These are phyloP conservation scores for Bretschneidera sinensis DNA, from an alignment of 345 rosid species.

Conservation along the genomic window DNA sequence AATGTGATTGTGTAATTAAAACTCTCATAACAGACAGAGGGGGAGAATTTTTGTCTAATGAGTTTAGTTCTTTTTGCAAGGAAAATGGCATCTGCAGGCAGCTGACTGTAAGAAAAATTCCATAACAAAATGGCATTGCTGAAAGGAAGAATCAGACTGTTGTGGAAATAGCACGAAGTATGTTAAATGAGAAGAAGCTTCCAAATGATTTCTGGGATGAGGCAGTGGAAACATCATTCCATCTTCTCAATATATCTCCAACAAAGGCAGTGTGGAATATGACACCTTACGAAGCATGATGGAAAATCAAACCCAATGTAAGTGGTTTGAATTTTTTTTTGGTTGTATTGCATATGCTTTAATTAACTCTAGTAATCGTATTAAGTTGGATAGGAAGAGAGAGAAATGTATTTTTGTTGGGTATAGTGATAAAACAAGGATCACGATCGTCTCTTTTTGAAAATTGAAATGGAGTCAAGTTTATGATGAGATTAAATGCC, in stretches of 20 bases:
- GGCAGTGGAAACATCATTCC: background rate
- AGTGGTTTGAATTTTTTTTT: background rate
- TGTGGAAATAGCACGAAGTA: conserved; percentile 7
- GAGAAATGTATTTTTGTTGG: background rate
- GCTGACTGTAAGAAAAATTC: background rate
- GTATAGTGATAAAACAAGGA: too few species aligned
- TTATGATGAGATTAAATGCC: too few species aligned
- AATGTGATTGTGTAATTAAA: background rate
- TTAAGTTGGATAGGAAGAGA: too few species aligned
- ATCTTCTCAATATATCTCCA: background rate
- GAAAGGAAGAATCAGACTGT: background rate
- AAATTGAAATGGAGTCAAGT: too few species aligned
- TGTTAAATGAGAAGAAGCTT: background rate
- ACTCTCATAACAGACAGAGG: background rate
- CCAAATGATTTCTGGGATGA: conserved; percentile 6
- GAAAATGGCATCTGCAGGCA: background rate
- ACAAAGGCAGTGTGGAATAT: background rate
- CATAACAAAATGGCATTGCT: background rate
- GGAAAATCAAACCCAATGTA: background rate
- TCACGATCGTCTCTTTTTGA: too few species aligned
- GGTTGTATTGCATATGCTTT: background rate
- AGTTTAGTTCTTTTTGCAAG: background rate
- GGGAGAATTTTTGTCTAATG: background rate
- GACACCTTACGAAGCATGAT: background rate
- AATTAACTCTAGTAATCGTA: background rate